These are phyloP conservation scores for Phytopythium cucurbitacearum DNA, from an alignment of 352 stramenopile species.

Conservation along the genomic window DNA sequence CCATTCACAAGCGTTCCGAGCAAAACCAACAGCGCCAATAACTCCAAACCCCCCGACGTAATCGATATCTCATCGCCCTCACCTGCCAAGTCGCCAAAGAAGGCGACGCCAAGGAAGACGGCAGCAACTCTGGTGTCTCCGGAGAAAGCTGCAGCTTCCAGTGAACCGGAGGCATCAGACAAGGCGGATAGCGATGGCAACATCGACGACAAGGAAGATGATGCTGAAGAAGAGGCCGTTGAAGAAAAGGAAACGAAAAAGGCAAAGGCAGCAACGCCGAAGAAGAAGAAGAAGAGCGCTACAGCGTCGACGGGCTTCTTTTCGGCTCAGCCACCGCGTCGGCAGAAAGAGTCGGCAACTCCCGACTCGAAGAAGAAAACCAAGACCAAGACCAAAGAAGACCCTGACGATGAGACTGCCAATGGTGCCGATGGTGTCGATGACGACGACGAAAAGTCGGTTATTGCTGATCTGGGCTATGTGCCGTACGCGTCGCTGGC, in stretches of 20 bases:
- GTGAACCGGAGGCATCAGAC: conserved; percentile 20
- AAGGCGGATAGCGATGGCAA: conserved; percentile 3
- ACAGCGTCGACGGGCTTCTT: conserved; percentile 23
- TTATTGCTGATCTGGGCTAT: neutral
- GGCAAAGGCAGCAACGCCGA: conserved; percentile 9
- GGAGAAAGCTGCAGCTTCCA: conserved; percentile 12
- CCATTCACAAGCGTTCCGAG: conserved; percentile 8
- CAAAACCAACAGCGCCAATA: conserved; percentile 11
- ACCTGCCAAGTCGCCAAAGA: neutral
- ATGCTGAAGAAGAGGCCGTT: conserved; percentile 1
- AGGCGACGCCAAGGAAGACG: conserved; percentile 8
- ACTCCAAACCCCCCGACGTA: conserved; percentile 19
- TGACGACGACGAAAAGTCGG: neutral
- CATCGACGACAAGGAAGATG: conserved; percentile 8
- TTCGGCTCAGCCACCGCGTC: conserved; percentile 4
- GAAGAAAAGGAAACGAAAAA: conserved; percentile 13
- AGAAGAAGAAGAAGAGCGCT: neutral
- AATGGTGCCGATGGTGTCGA: neutral
- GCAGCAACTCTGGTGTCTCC: neutral
- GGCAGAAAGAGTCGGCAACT: conserved; percentile 9
- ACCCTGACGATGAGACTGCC: conserved; percentile 7
- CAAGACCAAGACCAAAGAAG: conserved; percentile 4
- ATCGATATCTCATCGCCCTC: conserved; percentile 31
- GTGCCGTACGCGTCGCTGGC: conserved; percentile 60
- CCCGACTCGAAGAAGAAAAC: conserved; percentile 4